Conservation (phyloP, 768 basidiomycete species). For the Phallus indusiatus region DNA sequence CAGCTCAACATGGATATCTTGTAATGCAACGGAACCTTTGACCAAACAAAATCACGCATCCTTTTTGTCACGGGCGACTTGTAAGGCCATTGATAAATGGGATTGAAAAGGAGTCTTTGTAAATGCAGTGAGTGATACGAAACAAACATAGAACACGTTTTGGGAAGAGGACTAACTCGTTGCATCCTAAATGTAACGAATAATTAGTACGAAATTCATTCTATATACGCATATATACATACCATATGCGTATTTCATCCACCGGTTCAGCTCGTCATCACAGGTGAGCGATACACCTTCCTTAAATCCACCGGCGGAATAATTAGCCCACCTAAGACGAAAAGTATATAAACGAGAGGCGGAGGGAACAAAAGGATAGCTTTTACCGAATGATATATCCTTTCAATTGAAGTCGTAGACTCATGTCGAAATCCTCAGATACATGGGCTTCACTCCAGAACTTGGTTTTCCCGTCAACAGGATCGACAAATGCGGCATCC, state of each 20-base stretch:
- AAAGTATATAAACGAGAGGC: neutral
- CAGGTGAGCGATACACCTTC: constrained; percentile 31
- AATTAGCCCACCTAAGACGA: constrained; percentile 23
- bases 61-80: constrained; percentile 27
- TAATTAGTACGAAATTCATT: neutral
- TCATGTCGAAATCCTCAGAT: constrained; percentile 81
- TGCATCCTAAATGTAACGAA: neutral
- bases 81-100: constrained; percentile 22
- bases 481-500: constrained; percentile 60
- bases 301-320: constrained; percentile 28
- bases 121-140: constrained; percentile 19
- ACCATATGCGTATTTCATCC: constrained; percentile 25
- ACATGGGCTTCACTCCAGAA: constrained; percentile 75
- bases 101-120: constrained; percentile 29
- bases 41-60: constrained; percentile 23
- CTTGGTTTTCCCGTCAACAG: constrained; percentile 53
- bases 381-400: constrained; percentile 28
- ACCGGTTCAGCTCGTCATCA: constrained; percentile 32
- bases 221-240: constrained; percentile 11
- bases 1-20: constrained; percentile 47
- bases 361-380: neutral
- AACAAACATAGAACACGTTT: constrained; percentile 28
- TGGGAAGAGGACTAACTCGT: neutral
- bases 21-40: constrained; percentile 38
- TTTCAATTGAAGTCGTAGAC: constrained; percentile 47